A percentile compares a stretch with the other conserved stretches of the same genome.
These are phyloP conservation scores for Dicorynia guianensis DNA, from an alignment of 306 rosid genomes.

Conservation along the genomic window DNA sequence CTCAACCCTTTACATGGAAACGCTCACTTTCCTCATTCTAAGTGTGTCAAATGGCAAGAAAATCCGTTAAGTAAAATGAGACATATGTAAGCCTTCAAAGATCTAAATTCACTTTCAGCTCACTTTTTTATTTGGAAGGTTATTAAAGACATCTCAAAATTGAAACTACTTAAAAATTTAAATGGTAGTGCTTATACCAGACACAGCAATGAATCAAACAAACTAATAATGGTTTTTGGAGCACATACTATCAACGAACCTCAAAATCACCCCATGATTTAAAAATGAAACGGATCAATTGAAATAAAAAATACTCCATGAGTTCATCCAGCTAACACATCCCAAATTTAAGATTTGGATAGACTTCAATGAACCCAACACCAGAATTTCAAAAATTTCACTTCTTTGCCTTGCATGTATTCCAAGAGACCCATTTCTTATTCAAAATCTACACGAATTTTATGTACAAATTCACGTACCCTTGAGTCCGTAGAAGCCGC, in stretches of 20 bases:
- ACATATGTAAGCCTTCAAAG: constrained; percentile 10
- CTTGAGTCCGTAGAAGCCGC: constrained; percentile 68
- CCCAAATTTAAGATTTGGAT: too few species aligned
- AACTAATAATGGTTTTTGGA: constrained; percentile 23
- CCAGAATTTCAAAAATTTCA: too few species aligned
- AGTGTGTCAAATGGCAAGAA: constrained; percentile 7
- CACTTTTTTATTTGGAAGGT: constrained; percentile 20
- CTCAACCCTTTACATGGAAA: constrained; percentile 8
- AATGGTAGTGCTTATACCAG: neutral
- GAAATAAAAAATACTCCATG: neutral
- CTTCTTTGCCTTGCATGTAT: too few species aligned
- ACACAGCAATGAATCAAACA: neutral
- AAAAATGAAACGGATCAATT: constrained; percentile 1
- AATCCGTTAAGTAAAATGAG: neutral
- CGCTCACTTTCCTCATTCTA: neutral
- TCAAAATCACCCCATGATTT: constrained; percentile 3
- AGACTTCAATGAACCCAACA: too few species aligned
- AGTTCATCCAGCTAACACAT: too few species aligned
- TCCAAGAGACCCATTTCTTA: neutral
- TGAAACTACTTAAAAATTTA: constrained; percentile 11
- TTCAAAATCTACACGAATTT: neutral
- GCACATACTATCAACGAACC: neutral
- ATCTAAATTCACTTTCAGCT: constrained; percentile 9
- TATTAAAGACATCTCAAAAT: constrained; percentile 22
- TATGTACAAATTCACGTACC: constrained; percentile 44